Conservation (phyloP, 768 basidiomycete genomes). For the Suillus lakei region DNA sequence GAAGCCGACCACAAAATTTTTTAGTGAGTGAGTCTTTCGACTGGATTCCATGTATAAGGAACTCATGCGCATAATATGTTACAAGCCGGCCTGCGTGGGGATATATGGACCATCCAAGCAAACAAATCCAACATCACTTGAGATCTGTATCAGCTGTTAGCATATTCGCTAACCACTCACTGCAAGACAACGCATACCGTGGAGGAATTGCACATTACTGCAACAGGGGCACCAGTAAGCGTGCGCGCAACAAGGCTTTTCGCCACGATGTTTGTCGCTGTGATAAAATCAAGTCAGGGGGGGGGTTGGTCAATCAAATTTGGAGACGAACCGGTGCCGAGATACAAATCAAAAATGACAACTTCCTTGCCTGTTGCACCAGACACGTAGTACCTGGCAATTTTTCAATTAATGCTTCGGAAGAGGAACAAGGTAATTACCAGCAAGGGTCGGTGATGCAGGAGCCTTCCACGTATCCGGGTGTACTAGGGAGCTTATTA, state of each 20-base stretch:
- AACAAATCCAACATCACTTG: conserved; percentile 53
- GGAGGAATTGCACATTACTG: conserved; percentile 59
- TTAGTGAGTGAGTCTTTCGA: background rate
- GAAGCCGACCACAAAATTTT: background rate
- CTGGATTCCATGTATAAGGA: background rate
- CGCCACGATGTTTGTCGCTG: conserved; percentile 54
- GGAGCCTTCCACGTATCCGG: conserved; percentile 57
- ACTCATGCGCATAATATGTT: conserved; percentile 5
- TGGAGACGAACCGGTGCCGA: conserved; percentile 50
- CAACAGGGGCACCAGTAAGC: conserved; percentile 45
- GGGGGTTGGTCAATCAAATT: background rate
- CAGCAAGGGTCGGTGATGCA: conserved; percentile 67
- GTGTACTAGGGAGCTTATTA: conserved; percentile 26
- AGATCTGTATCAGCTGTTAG: conserved; percentile 34
- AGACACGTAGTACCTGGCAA: conserved; percentile 44
- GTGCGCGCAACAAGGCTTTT: conserved; percentile 53
- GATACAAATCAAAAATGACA: conserved; percentile 61
- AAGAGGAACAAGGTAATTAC: conserved; percentile 25
- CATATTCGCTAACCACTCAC: background rate
- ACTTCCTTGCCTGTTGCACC: conserved; percentile 64
- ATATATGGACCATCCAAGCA: conserved; percentile 54
- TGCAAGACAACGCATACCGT: conserved; percentile 38
- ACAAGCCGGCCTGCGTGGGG: conserved; percentile 38
- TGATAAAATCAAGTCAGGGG: background rate
- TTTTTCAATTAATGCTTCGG: background rate